Percentiles rank a stretch among this genome's conserved stretches.
Conservation (phyloP, 2,329 filamentous ascomycete genomes). For the Monilinia fructigena region DNA sequence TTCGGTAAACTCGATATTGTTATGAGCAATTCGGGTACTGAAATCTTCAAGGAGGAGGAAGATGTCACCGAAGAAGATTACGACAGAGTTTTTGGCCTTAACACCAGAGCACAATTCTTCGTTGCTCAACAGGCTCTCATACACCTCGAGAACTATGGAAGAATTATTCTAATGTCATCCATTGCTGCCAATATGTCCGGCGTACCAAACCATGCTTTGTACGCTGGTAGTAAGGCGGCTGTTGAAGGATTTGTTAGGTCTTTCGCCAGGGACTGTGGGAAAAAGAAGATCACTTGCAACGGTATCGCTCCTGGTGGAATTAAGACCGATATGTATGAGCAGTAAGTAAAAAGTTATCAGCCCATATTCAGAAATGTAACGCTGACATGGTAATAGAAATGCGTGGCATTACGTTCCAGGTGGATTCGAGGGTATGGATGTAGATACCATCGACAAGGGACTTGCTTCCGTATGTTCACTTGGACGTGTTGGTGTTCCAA, state of each 20-base stretch:
- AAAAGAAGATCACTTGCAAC: constrained; percentile 64
- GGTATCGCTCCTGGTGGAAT: constrained; percentile 67
- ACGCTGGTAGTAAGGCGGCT: constrained; percentile 73
- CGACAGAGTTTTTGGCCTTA: constrained; percentile 57
- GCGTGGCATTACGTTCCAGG: constrained; percentile 61
- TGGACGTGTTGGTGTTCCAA: constrained; percentile 62
- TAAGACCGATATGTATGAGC: constrained; percentile 65
- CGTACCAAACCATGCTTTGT: constrained; percentile 69
- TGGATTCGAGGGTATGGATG: constrained; percentile 49
- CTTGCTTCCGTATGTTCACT: constrained; percentile 60
- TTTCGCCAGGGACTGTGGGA: constrained; percentile 59
- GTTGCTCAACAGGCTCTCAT: constrained; percentile 74
- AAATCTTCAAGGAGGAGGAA: constrained; percentile 34
- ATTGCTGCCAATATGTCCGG: constrained; percentile 50
- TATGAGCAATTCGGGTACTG: constrained; percentile 38
- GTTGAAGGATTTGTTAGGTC: constrained; percentile 73
- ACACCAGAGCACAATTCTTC: constrained; percentile 70
- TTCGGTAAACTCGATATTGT: constrained; percentile 37
- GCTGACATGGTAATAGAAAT: constrained; percentile 40
- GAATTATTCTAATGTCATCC: constrained; percentile 68
- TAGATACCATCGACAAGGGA: constrained; percentile 55
- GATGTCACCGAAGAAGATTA: constrained; percentile 37
- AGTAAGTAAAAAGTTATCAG: constrained; percentile 29
- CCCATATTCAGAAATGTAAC: neutral
- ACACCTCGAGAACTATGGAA: constrained; percentile 66